Conservation (phyloP, 192 early-diverging fungal genomes). For the Coemansia sp. region DNA sequence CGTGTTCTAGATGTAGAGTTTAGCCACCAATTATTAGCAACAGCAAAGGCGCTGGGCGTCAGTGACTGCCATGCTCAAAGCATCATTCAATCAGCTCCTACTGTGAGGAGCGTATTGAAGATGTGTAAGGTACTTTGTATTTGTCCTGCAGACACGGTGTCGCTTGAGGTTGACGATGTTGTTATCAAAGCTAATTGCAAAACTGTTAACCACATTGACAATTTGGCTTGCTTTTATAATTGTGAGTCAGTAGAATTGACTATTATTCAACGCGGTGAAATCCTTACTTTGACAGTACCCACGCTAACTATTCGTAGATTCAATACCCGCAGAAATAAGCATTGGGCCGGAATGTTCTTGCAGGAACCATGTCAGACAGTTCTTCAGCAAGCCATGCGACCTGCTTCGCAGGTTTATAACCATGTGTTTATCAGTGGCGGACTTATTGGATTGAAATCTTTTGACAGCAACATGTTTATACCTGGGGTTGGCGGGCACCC, state of each 20-base stretch:
- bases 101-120: slow-evolving; percentile 5
- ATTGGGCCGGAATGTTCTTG: slow-evolving; percentile 32
- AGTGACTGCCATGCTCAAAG: slow-evolving; percentile 4
- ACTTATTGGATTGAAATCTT: not conserved
- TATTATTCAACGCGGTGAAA: slow-evolving; percentile 21
- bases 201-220: slow-evolving; percentile 15
- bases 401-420: slow-evolving; percentile 19
- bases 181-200: slow-evolving; percentile 18
- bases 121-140: slow-evolving; percentile 11
- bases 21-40: slow-evolving; percentile 2
- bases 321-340: slow-evolving; percentile 20
- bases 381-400: slow-evolving; percentile 11
- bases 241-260: slow-evolving; percentile 17
- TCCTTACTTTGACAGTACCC: slow-evolving; percentile 16
- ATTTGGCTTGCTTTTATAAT: slow-evolving; percentile 19
- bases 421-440: not conserved
- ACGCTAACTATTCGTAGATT: slow-evolving; percentile 11
- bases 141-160: not conserved
- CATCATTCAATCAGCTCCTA: not conserved
- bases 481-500: slow-evolving; percentile 18
- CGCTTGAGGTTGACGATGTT: slow-evolving; percentile 34
- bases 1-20: slow-evolving; percentile 36
- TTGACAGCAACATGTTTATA: slow-evolving; percentile 11
- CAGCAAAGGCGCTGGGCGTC: slow-evolving; percentile 24
- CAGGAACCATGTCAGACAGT: slow-evolving; percentile 31